Evolutionary conservation across 129 eudicot genomes (phyloP).

Genomic region (Rutidosis leptorrhynchoides): DNA sequence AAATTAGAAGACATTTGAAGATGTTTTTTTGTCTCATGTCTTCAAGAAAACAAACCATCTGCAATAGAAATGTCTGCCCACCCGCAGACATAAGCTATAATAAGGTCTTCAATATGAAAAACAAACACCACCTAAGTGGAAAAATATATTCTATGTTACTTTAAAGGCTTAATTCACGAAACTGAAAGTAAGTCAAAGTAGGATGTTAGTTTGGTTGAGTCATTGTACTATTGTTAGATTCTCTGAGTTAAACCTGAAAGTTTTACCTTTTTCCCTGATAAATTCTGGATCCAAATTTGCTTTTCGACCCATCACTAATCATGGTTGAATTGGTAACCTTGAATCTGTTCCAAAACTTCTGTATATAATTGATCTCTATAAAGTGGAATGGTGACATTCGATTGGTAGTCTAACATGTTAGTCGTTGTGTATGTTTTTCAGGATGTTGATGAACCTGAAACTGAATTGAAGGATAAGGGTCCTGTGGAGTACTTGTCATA

Average conservation of each 20-base stretch:
- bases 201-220: not conserved
- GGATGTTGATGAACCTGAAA: constrained; percentile 58
- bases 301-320: not conserved
- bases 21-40: too few relatives aligned
- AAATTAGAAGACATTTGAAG: too few relatives aligned
- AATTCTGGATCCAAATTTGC: not conserved
- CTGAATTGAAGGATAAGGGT: constrained; percentile 59
- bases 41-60: too few relatives aligned
- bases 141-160: not conserved
- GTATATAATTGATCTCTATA: not conserved
- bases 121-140: not conserved
- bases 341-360: not conserved
- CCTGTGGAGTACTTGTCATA: constrained; percentile 81
- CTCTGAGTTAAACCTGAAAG: not conserved
- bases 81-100: too few relatives aligned
- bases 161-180: not conserved
- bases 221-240: not conserved
- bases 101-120: too few relatives aligned
- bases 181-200: not conserved
- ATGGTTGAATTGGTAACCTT: not conserved
- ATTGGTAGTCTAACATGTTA: not conserved
- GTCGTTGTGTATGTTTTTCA: constrained; percentile 28
- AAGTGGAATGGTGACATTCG: not conserved
- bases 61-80: too few relatives aligned
- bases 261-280: not conserved